Percentiles rank a stretch among this genome's conserved stretches.
phyloP scores from a whole-genome alignment of 179 eudicot species.

The Heliamphora pulchella region DNA sequence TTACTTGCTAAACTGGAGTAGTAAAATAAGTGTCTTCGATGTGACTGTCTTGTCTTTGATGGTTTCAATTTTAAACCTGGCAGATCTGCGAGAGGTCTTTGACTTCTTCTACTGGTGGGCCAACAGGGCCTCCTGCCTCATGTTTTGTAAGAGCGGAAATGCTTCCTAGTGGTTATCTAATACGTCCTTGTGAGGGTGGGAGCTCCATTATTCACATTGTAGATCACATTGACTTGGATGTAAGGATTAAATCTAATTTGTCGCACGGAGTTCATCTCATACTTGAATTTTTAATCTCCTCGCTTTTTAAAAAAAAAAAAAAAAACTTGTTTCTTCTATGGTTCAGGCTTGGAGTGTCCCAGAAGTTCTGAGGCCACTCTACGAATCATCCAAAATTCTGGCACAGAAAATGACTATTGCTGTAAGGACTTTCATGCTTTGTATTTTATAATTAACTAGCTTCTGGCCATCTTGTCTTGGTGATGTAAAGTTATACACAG shows the following conservation, averaged over 20 bases:
- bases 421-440: slow-evolving; percentile 24
- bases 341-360: slow-evolving; percentile 81
- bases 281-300: too few relatives aligned
- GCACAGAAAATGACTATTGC: slow-evolving; percentile 60
- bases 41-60: not conserved
- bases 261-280: too few relatives aligned
- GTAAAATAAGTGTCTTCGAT: not conserved
- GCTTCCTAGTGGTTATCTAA: slow-evolving; percentile 93
- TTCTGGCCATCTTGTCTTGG: not conserved
- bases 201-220: slow-evolving; percentile 93
- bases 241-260: slow-evolving; percentile 19
- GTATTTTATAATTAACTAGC: not conserved
- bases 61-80: slow-evolving; percentile 1
- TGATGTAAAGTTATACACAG: slow-evolving; percentile 21
- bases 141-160: slow-evolving; percentile 88
- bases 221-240: slow-evolving; percentile 92
- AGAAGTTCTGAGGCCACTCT: slow-evolving; percentile 55
- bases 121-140: slow-evolving; percentile 43
- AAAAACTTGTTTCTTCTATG: not conserved
- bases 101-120: slow-evolving; percentile 43
- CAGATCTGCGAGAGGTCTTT: slow-evolving; percentile 62
- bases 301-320: too few relatives aligned
- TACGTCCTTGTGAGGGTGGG: slow-evolving; percentile 96
- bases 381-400: slow-evolving; percentile 53
- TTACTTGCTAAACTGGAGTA: too few relatives aligned